Percentiles rank a stretch among this genome's conserved stretches.
These are phyloP conservation scores for Aspergillus ustus DNA, from an alignment of 2,329 filamentous ascomycete genomes.

Conservation along the genomic window DNA sequence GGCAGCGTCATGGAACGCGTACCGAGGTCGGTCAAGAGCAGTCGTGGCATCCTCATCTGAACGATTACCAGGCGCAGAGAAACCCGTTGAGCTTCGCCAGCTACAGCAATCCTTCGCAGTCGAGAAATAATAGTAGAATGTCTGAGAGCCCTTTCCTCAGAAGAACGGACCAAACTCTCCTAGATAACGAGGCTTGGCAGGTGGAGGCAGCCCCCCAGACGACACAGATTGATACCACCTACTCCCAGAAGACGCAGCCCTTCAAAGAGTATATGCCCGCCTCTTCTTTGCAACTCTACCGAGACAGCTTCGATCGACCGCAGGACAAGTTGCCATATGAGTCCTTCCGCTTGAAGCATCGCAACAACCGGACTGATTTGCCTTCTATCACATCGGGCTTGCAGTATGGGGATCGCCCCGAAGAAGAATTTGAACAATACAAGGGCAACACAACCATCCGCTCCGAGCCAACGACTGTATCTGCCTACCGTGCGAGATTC, in stretches of 20 bases:
- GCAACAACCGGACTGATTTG: slow-evolving; percentile 9
- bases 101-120: slow-evolving; percentile 2
- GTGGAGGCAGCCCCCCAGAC: background rate
- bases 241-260: background rate
- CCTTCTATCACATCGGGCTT: slow-evolving; percentile 14
- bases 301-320: slow-evolving; percentile 11
- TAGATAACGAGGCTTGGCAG: background rate
- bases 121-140: background rate
- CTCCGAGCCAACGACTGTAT: slow-evolving; percentile 8
- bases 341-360: slow-evolving; percentile 3
- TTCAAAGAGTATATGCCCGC: slow-evolving; percentile 1
- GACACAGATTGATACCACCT: background rate
- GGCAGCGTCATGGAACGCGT: background rate
- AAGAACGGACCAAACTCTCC: background rate
- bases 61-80: slow-evolving; percentile 14
- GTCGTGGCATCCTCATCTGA: slow-evolving; percentile 14
- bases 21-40: slow-evolving; percentile 3
- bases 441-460: slow-evolving; percentile 4
- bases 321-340: slow-evolving; percentile 16
- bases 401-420: slow-evolving; percentile 1
- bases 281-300: slow-evolving; percentile 12
- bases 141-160: slow-evolving; percentile 11
- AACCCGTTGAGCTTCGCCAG: slow-evolving; percentile 28
- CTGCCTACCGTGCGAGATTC: background rate
- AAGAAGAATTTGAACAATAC: background rate